Evolutionary conservation across 2,329 filamentous ascomycete genomes (phyloP).

Genomic region (Alternaria alternata): DNA sequence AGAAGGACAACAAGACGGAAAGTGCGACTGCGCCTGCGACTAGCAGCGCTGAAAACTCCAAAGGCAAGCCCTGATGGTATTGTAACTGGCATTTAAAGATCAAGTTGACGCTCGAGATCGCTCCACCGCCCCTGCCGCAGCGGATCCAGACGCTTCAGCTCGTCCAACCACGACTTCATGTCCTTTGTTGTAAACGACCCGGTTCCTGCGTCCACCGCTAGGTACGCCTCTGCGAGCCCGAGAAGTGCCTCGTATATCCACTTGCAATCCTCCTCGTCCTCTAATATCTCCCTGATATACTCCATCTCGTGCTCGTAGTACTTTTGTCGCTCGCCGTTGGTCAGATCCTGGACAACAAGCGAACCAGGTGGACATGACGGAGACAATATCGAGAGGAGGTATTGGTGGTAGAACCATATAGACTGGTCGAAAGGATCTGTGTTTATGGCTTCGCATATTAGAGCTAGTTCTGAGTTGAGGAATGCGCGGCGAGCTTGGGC

Average conservation of each 20-base stretch:
- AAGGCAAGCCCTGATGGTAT: slow-evolving; percentile 63
- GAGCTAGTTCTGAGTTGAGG: slow-evolving; percentile 77
- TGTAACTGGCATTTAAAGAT: slow-evolving; percentile 40
- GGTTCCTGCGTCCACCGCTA: slow-evolving; percentile 58
- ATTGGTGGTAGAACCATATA: slow-evolving; percentile 96
- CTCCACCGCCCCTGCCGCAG: slow-evolving; percentile 78
- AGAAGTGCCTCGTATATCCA: slow-evolving; percentile 91
- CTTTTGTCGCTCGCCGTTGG: slow-evolving; percentile 65
- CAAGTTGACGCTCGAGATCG: slow-evolving; percentile 67
- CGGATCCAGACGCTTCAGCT: slow-evolving; percentile 75
- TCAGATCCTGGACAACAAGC: slow-evolving; percentile 72
- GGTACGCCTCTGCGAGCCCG: slow-evolving; percentile 71
- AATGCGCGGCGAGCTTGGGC: slow-evolving; percentile 70
- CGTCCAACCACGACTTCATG: slow-evolving; percentile 64
- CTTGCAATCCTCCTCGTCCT: slow-evolving; percentile 76
- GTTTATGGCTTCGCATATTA: slow-evolving; percentile 80
- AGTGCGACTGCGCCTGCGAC: slow-evolving; percentile 58
- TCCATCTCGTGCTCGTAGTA: slow-evolving; percentile 77
- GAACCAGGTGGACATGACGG: slow-evolving; percentile 61
- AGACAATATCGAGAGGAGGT: slow-evolving; percentile 71
- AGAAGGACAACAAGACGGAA: slow-evolving; percentile 48
- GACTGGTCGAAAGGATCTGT: slow-evolving; percentile 94
- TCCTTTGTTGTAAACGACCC: slow-evolving; percentile 54
- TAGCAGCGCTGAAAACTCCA: slow-evolving; percentile 65
- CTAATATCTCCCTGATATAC: slow-evolving; percentile 73